Evolutionary conservation across 306 rosid species (phyloP), one percentile per base, ranked within the genome.

Genomic region (Elaeagnus macrophylla): DNA sequence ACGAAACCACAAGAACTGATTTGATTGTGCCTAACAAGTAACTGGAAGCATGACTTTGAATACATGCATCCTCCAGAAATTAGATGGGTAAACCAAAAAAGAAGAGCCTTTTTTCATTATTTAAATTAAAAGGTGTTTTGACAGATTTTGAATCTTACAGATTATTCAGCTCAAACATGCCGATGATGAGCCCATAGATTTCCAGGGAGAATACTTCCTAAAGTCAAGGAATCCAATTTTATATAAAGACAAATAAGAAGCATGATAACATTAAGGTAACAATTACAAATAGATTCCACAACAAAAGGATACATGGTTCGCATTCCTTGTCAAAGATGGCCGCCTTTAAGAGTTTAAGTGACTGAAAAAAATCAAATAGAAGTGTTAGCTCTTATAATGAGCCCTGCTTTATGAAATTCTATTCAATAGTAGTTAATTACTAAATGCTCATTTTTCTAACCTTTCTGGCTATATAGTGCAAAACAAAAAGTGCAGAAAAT

Each of bases 151-250:
- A 45, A 12, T 45, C 65, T 85, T 82, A 87, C 95, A 91, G 95
- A 80, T 91, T 84, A 67, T 86, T 91, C 77, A 82, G 84, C 86
- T 91, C 97, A 71, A 80, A 91, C 96, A 91, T 82, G 85, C 96
- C 97, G 16, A 91, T 87, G 68, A 91, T 80, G 55, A 84, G 93
- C 44, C 97, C 97, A 69, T 81, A 87, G 19, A 86, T 78, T 62
- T 91, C 93, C 36, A 91, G 95, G 69, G 96, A 91, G 82, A 91
- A 84, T 62, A 91, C 97, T 84, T 69, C 41, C 54, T 48, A 57
- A 50, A 61, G 85, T 91, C 71, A 80, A 84, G 91, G 82, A 55
- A 39, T 64, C 70, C 54, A 65, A 57, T 67, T 65, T 47, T 20
- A 48, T 46, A 54, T 17, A 56, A 15, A 53, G 38, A 58, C 77